Conservation (phyloP, 1,139 yeast genomes). For the Candida tetrigidarum region DNA sequence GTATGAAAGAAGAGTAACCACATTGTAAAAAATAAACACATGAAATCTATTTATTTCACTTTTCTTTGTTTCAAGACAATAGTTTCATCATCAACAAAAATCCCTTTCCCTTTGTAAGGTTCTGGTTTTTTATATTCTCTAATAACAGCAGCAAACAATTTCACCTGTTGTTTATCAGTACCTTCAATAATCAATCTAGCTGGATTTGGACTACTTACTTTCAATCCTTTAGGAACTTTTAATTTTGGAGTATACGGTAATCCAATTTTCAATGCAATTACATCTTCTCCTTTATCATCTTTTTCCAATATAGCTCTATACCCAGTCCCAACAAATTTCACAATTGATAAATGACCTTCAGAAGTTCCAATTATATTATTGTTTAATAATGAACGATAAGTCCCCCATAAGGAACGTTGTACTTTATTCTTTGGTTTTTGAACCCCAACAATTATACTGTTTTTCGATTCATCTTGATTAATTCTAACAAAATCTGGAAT, state of each 20-base stretch:
- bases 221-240: constrained; percentile 77
- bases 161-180: constrained; percentile 83
- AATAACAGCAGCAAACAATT: constrained; percentile 84
- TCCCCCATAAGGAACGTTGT: constrained; percentile 96
- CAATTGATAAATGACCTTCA: constrained; percentile 88
- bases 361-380: constrained; percentile 86
- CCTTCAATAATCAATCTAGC: constrained; percentile 89
- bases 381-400: constrained; percentile 76
- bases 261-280: constrained; percentile 81
- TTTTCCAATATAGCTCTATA: constrained; percentile 81
- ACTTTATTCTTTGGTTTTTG: constrained; percentile 58
- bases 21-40: background rate
- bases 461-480: constrained; percentile 24
- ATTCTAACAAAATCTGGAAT: constrained; percentile 75
- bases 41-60: constrained; percentile 61
- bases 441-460: constrained; percentile 57
- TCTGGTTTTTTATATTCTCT: constrained; percentile 94
- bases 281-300: constrained; percentile 54
- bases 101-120: constrained; percentile 98
- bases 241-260: constrained; percentile 68
- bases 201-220: constrained; percentile 82
- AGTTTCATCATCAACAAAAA: constrained; percentile 89
- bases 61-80: constrained; percentile 89
- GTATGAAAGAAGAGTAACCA: background rate
- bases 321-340: constrained; percentile 96